Base-by-base conservation (phyloP, 805 yeast species). In the Yamadazyma sp. region DNA sequence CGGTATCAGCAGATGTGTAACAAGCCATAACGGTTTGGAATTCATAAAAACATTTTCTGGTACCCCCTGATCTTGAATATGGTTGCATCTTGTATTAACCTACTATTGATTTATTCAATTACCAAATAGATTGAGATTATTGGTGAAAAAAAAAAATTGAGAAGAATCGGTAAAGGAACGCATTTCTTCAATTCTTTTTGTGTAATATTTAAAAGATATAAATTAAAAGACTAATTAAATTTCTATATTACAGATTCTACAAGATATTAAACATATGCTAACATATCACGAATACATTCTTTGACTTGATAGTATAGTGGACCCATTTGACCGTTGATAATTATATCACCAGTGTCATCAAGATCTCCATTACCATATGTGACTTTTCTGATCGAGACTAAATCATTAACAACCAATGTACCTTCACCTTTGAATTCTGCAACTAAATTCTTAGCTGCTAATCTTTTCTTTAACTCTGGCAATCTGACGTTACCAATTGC, bases 371-470 rank as follows among this genome's bases (percentile, higher is more conserved):
- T 53, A 22, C 65, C 57, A 39, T 60, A 56, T 1, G 68, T 53
- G 3, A 84, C 69, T 53, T 91, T 91, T 36, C 86, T 66, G 7
- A 93, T 78, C 1, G 86, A 81, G 12, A 93, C 75, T 34, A 66
- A 66, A 37, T 82, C 83, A 51, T 89, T 89, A 28, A 94, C 83
- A 10, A 89, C 95, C 25, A 93, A 64, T 0, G 88, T 80, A 55
- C 98, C 98, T 56, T 88, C 96, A 36, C 96, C 94, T 56, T 83
- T 79, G 56, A 91, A 87, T 52, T 89, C 96, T 1, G 95, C 96
- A 34, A 65, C 69, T 49, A 83, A 76, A 31, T 86, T 83, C 36
- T 63, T 58, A 4, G 69, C 62, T 20, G 69, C 60, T 23, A 93
- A 65, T 39, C 71, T 74, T 47, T 76, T 76, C 49, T 85, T 81